Conservation (phyloP, 208 protist genomes). For the Crithidia brevicula region DNA sequence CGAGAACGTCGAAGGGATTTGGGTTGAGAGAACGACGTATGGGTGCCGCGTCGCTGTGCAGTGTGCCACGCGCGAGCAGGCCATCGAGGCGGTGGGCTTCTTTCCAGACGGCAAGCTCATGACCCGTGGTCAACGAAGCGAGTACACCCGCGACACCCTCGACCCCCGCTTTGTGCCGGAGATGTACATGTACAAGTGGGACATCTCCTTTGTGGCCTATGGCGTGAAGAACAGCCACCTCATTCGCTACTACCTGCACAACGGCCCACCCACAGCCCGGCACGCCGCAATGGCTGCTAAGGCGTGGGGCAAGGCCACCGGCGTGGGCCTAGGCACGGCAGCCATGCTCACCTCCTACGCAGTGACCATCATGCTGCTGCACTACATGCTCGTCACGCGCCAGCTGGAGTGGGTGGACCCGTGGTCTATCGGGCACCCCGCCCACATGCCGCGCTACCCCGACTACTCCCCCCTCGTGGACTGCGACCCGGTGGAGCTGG, state of each 20-base stretch:
- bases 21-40: slow-evolving; percentile 87
- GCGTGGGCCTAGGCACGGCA: slow-evolving; percentile 75
- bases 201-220: slow-evolving; percentile 90
- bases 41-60: slow-evolving; percentile 85
- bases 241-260: slow-evolving; percentile 84
- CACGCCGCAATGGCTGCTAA: slow-evolving; percentile 89
- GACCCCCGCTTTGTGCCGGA: slow-evolving; percentile 84
- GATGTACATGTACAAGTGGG: slow-evolving; percentile 92
- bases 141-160: slow-evolving; percentile 88
- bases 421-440: slow-evolving; percentile 86
- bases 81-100: slow-evolving; percentile 88
- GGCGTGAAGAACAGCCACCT: slow-evolving; percentile 93
- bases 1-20: slow-evolving; percentile 83
- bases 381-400: slow-evolving; percentile 84
- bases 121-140: slow-evolving; percentile 85
- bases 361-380: slow-evolving; percentile 85
- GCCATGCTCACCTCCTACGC: slow-evolving; percentile 91
- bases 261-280: slow-evolving; percentile 56
- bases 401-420: slow-evolving; percentile 87
- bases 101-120: slow-evolving; percentile 90
- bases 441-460: slow-evolving; percentile 85
- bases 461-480: slow-evolving; percentile 80
- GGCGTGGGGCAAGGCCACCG: slow-evolving; percentile 91
- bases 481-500: slow-evolving; percentile 76
- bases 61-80: slow-evolving; percentile 74